Base-by-base conservation (phyloP, 1,284 basidiomycete species). In the Sutorius eximius region DNA sequence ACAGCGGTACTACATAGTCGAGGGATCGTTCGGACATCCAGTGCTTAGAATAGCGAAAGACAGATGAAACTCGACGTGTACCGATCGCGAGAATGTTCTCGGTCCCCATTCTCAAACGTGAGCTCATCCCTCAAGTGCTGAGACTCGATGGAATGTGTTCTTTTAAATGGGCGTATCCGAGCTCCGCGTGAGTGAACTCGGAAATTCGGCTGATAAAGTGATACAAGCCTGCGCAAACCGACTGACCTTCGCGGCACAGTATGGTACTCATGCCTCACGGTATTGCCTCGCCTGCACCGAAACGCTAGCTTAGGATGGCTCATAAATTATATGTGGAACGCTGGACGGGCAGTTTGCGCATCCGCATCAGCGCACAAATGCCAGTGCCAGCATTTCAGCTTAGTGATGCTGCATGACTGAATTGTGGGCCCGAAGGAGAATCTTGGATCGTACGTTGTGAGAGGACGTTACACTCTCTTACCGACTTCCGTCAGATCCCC, bases 251-350 rank as follows among this genome's bases (percentile, higher is more conserved):
- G 40, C 22, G 34, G 16, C 16, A 36, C 16, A n/a, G 34, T 36
- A 27, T 27, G 24, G 24, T 27, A 27, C 24, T 27, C 24, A 27
- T 27, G 24, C 24, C 24, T 27, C 24, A 27, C 24, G 24, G 24
- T 34, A 34, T 11, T 15, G 20, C 9, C 38, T 92, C 83, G 54
- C 80, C 85, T 60, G 10, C 37, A 38, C n/a, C 3, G 37, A 38
- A 20, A 40, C 12, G 36, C 6, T 24, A n/a, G n/a, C n/a, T 24
- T 27, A 6, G 24, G 24, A 27, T 27, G 5, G 6, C 24, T 27
- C 24, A 27, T 27, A 5, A 27, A 5, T 27, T 27, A 27, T 27
- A 27, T 27, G 24, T 6, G 24, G 24, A 27, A 27, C 6, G 5
- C 24, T 27, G 24, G 24, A 27, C 24, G 24, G 24, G 24, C 24